Conservation (phyloP, 768 basidiomycete species). For the Auriscalpium microsporum region DNA sequence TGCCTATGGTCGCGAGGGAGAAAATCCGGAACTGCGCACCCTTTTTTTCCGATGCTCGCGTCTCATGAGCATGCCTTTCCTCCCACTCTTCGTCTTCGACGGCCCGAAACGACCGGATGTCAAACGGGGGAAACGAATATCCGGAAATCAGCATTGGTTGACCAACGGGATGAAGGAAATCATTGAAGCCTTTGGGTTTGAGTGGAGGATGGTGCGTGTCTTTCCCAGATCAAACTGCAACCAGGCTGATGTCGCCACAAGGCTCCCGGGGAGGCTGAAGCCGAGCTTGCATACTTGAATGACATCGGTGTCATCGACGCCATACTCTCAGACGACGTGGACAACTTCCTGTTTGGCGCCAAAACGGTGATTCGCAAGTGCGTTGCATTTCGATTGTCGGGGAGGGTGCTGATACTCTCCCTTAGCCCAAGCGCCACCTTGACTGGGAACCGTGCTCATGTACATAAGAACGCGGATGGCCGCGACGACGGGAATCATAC, state of each 20-base stretch:
- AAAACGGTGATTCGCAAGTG: conserved; percentile 79
- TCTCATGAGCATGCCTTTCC: conserved; percentile 68
- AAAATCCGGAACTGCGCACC: conserved; percentile 81
- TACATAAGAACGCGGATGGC: conserved; percentile 55
- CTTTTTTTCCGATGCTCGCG: conserved; percentile 80
- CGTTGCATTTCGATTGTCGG: conserved; percentile 6
- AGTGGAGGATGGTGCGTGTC: conserved; percentile 53
- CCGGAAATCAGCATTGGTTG: conserved; percentile 53
- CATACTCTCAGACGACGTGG: conserved; percentile 87
- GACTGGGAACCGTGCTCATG: conserved; percentile 60
- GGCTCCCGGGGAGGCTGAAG: conserved; percentile 95
- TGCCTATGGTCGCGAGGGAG: conserved; percentile 66
- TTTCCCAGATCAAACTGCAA: conserved; percentile 22
- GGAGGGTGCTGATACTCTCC: not conserved
- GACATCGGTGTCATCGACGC: conserved; percentile 77
- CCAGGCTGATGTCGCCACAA: conserved; percentile 22
- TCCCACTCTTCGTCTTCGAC: conserved; percentile 90
- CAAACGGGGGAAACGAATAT: conserved; percentile 72
- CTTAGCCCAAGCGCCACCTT: conserved; percentile 61
- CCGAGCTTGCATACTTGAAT: conserved; percentile 84
- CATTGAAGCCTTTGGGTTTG: conserved; percentile 73
- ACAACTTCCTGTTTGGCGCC: conserved; percentile 87
- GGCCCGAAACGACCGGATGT: conserved; percentile 75
- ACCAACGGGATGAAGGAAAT: conserved; percentile 71
- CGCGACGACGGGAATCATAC: conserved; percentile 68